These are phyloP conservation scores for Populus hybrid DNA, from an alignment of 441 rosid genomes.

Conservation along the genomic window DNA sequence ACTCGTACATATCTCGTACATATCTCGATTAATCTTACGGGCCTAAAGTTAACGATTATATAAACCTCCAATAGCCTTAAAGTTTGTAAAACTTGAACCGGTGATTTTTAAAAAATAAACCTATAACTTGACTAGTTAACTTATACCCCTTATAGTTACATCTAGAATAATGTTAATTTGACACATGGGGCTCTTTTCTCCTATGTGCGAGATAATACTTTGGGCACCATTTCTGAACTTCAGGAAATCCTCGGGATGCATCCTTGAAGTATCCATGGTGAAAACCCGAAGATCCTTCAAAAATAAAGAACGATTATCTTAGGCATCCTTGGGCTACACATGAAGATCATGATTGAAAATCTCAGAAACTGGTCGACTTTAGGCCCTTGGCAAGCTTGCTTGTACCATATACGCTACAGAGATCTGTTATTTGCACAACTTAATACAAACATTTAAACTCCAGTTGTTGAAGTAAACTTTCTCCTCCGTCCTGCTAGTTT, in stretches of 20 bases:
- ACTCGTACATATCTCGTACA: too few relatives aligned
- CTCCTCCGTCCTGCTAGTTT: neutral
- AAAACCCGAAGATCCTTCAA: slow-evolving; percentile 58
- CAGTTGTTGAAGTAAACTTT: neutral
- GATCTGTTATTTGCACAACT: neutral
- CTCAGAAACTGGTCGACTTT: too few relatives aligned
- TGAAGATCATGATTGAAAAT: slow-evolving; percentile 55
- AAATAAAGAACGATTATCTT: slow-evolving; percentile 44
- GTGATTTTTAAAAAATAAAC: too few relatives aligned
- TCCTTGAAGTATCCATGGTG: slow-evolving; percentile 78
- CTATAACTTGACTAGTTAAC: too few relatives aligned
- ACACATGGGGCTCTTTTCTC: neutral
- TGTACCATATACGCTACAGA: neutral
- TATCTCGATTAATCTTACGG: too few relatives aligned
- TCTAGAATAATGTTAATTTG: neutral
- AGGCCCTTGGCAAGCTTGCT: neutral
- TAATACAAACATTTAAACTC: neutral
- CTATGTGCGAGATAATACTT: slow-evolving; percentile 42
- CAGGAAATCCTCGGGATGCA: slow-evolving; percentile 86
- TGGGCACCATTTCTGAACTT: slow-evolving; percentile 89
- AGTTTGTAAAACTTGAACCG: too few relatives aligned
- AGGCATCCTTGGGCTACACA: slow-evolving; percentile 73
- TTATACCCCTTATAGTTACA: too few relatives aligned
- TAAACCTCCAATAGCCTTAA: too few relatives aligned
- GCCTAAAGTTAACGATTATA: too few relatives aligned